A percentile compares a stretch with the other conserved stretches of the same genome.
These are phyloP conservation scores for Rhizodiscina lignyota DNA, from an alignment of 495 filamentous ascomycete species.

Conservation along the genomic window DNA sequence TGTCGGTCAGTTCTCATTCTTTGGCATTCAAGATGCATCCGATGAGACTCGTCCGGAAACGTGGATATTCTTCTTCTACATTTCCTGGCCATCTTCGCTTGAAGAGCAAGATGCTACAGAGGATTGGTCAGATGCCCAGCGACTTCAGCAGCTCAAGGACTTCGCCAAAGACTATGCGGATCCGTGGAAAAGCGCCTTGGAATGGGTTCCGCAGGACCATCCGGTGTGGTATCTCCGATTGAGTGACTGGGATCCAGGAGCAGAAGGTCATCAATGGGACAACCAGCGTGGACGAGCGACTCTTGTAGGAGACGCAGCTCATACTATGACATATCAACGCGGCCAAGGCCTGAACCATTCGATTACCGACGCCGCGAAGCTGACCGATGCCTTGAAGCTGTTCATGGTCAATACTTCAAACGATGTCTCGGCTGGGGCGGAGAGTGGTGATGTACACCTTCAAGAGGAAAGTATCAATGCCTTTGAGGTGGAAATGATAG, in stretches of 20 bases:
- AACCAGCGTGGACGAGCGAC: conserved; percentile 26
- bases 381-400: conserved; percentile 14
- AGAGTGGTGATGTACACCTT: no score
- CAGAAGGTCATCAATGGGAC: conserved; percentile 21
- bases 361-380: conserved; percentile 25
- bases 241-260: conserved; percentile 13
- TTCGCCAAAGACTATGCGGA: conserved; percentile 10
- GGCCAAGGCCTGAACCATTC: conserved; percentile 34
- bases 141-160: conserved; percentile 9
- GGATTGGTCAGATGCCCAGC: conserved; percentile 9
- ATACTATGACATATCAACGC: conserved; percentile 33
- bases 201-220: conserved; percentile 8
- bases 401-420: no score
- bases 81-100: conserved; percentile 7
- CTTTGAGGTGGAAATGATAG: conserved; percentile 23
- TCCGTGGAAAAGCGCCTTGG: conserved; percentile 12
- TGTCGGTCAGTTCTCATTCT: conserved; percentile 14
- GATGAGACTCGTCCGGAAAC: conserved; percentile 6
- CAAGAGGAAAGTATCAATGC: no score
- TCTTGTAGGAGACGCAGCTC: conserved; percentile 33
- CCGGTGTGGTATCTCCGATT: conserved; percentile 11
- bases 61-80: conserved; percentile 16
- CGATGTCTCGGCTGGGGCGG: conserved; percentile 12
- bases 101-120: conserved; percentile 11
- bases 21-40: conserved; percentile 13